phyloP scores from a whole-genome alignment of 78 protist genomes.

The Dictyostelium brefeldianum region DNA sequence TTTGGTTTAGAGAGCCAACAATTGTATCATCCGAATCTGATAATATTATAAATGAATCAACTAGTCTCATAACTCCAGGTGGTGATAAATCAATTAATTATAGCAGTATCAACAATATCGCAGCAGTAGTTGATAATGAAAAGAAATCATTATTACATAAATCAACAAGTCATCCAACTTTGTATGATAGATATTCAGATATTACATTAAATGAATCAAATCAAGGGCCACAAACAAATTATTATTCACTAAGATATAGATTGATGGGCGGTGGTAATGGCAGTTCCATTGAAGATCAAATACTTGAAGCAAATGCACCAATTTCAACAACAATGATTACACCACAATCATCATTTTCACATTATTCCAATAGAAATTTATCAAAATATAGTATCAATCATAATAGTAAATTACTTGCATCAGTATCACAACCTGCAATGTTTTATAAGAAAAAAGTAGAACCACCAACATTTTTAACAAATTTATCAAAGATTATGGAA shows the following conservation, averaged over 20 bases:
- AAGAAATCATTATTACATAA: background rate
- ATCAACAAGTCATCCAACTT: background rate
- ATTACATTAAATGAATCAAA: background rate
- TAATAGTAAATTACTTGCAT: background rate
- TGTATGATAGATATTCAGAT: conserved; percentile 1
- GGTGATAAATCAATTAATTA: background rate
- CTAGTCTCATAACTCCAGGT: background rate
- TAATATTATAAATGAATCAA: background rate
- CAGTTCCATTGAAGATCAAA: background rate
- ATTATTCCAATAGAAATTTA: conserved; percentile 2
- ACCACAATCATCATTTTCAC: conserved; percentile 36
- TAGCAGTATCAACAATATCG: background rate
- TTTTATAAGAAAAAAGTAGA: background rate
- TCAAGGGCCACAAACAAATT: background rate
- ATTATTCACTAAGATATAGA: background rate
- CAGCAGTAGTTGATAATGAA: background rate
- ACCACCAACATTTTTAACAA: conserved; percentile 8
- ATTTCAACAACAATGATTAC: conserved; percentile 19
- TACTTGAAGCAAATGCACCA: background rate
- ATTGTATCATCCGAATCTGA: background rate
- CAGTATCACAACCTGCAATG: background rate
- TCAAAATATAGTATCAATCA: background rate
- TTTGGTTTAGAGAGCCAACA: conserved; percentile 53
- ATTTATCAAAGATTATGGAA: conserved; percentile 21
- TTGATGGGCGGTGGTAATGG: background rate